Evolutionary conservation across 1,284 basidiomycete genomes (phyloP).

Genomic region (Xerocomus minutiporus): DNA sequence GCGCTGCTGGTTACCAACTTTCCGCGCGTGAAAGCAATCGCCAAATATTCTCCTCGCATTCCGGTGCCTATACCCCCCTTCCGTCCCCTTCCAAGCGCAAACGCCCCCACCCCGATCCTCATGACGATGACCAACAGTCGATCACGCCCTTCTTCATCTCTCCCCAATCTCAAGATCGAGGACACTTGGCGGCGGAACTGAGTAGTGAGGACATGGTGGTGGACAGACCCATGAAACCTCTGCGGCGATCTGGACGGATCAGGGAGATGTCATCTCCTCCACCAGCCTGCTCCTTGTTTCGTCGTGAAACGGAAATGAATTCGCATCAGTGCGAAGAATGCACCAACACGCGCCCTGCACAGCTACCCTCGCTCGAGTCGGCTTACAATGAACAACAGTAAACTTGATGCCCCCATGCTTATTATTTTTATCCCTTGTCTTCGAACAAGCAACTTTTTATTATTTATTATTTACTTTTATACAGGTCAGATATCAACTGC

Average conservation of each 20-base stretch:
- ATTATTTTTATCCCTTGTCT: constrained; percentile 21
- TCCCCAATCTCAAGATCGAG: constrained; percentile 24
- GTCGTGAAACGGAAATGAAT: constrained; percentile 34
- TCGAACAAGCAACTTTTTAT: constrained; percentile 14
- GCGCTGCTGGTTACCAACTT: constrained; percentile 17
- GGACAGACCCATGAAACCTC: constrained; percentile 36
- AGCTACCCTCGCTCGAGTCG: constrained; percentile 16
- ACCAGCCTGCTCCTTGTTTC: constrained; percentile 22
- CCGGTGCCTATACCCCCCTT: constrained; percentile 26
- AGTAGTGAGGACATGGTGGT: constrained; percentile 29
- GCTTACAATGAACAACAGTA: constrained; percentile 24
- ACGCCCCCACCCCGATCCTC: constrained; percentile 24
- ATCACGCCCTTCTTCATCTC: constrained; percentile 1
- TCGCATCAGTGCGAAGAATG: constrained; percentile 23
- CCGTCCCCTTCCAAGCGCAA: constrained; percentile 36
- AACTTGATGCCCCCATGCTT: constrained; percentile 15
- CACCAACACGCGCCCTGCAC: constrained; percentile 19
- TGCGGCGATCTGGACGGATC: constrained; percentile 33
- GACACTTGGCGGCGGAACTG: constrained; percentile 22
- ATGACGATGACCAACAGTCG: constrained; percentile 19
- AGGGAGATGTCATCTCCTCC: constrained; percentile 26
- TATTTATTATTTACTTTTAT: constrained; percentile 1
- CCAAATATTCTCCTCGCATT: constrained; percentile 30
- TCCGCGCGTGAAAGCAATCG: constrained; percentile 31
- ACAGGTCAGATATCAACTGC: constrained; percentile 20